Percentiles rank a stretch among this genome's conserved stretches.
phyloP scores from a whole-genome alignment of 768 basidiomycete species.

The Naganishia vaughanmartiniae region DNA sequence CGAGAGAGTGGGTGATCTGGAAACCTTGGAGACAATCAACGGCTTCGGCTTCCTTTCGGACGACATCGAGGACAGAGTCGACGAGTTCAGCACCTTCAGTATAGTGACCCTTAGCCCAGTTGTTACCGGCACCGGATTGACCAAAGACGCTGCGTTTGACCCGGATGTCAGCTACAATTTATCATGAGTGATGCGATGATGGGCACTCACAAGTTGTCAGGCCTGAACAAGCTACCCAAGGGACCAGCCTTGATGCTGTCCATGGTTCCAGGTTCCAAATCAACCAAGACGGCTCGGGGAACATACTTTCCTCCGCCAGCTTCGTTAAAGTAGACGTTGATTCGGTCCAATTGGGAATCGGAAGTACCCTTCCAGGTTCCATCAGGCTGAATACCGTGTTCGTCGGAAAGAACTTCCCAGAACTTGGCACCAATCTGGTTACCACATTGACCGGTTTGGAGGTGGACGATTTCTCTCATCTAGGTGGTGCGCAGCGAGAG shows the following conservation, averaged over 20 bases:
- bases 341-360: slow-evolving; percentile 89
- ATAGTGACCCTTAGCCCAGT: slow-evolving; percentile 92
- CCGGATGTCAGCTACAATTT: not conserved
- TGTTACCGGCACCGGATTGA: slow-evolving; percentile 97
- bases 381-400: slow-evolving; percentile 92
- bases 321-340: slow-evolving; percentile 70
- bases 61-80: slow-evolving; percentile 95
- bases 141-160: slow-evolving; percentile 66
- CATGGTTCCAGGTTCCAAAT: slow-evolving; percentile 85
- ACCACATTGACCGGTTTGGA: slow-evolving; percentile 99
- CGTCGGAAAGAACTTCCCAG: slow-evolving; percentile 46
- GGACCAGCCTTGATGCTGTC: slow-evolving; percentile 58
- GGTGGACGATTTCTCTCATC: slow-evolving; percentile 91
- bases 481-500: not conserved
- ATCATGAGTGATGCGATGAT: not conserved
- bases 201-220: slow-evolving; percentile 75
- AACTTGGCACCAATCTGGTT: slow-evolving; percentile 85
- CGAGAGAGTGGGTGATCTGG: slow-evolving; percentile 97
- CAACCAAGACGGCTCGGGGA: slow-evolving; percentile 93
- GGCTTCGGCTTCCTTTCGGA: slow-evolving; percentile 96
- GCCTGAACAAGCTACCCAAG: slow-evolving; percentile 87
- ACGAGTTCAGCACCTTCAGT: slow-evolving; percentile 84
- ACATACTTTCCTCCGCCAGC: slow-evolving; percentile 74
- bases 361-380: slow-evolving; percentile 87
- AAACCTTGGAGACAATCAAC: slow-evolving; percentile 98